A percentile compares a stretch with the other conserved stretches of the same genome.
Conservation (phyloP, 148 eudicot species). For the Vaccinium darrowii region DNA sequence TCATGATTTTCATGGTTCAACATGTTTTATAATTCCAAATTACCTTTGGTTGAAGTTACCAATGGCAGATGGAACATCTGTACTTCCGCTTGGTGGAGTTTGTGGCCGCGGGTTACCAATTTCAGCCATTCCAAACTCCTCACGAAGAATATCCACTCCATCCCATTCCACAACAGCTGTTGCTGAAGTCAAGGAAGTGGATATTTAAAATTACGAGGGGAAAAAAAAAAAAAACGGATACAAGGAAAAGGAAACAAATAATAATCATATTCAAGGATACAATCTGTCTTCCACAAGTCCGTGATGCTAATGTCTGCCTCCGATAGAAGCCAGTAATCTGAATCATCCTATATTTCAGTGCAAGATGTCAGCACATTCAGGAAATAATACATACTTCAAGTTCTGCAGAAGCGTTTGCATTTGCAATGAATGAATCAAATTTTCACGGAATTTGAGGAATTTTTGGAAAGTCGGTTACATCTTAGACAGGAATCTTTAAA, state of each 20-base stretch:
- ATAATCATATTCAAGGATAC: constrained; percentile 41
- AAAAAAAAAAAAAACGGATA: background rate
- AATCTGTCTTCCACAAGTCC: constrained; percentile 85
- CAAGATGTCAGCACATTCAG: constrained; percentile 6
- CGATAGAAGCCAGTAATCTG: constrained; percentile 85
- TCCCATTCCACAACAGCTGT: constrained; percentile 59
- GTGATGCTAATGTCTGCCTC: constrained; percentile 71
- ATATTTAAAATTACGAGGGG: background rate
- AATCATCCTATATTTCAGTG: constrained; percentile 55
- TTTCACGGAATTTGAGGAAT: background rate
- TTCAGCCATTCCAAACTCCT: constrained; percentile 51
- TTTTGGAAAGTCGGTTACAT: background rate
- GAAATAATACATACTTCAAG: background rate
- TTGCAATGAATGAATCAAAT: background rate
- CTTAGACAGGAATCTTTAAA: background rate
- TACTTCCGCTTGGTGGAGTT: constrained; percentile 45
- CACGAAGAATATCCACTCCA: constrained; percentile 42
- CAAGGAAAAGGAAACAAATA: background rate
- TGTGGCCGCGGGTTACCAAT: constrained; percentile 43
- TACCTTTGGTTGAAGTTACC: constrained; percentile 27
- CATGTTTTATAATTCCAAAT: background rate
- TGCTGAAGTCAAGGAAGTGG: constrained; percentile 31
- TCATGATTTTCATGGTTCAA: background rate
- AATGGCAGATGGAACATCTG: constrained; percentile 24
- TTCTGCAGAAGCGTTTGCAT: background rate